Base-by-base conservation (phyloP, 1,139 yeast species). In the Pichia sp. region DNA sequence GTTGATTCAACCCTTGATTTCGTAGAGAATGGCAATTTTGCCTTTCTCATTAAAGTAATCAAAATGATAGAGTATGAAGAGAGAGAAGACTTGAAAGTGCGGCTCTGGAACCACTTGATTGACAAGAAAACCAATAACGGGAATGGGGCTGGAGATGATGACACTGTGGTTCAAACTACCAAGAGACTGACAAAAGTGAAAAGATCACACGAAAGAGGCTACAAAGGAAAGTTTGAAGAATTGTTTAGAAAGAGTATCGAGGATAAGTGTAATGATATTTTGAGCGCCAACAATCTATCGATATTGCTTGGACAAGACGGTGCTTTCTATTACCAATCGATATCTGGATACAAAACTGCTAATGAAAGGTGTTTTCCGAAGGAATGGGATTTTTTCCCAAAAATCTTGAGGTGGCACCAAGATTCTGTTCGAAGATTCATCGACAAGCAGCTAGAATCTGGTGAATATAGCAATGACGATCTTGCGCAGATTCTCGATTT, bases 1-100 rank as follows among this genome's bases (percentile, higher is more conserved):
- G 45, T 52, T 24, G 57, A 52, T 38, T 49, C 45, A 19, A 47
- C 52, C 26, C 41, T 47, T 22, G 52, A 46, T 38, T 49, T 78
- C 78, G 14, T 52, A 14, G 44, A 44, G 9, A 39, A 45, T 15
- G 47, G 45, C 1, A 85, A 88, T 53, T 59, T 62, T 22, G 74
- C 81, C 21, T 63, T 87, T 45, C 77, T 85, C 2, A 79, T 77
- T 30, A 74, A 91, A 38, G 58, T 84, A 32, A 76, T 87, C 27
- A 81, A 84, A 47, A 72, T 93, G 21, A 67, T 93, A 29, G 94
- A 87, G 44, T 70, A 65, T 46, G 99, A 93, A 56, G 83, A 82
- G 45, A 66, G 71, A 27, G 87, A 83, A 50, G 98, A 91, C 51
- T 57, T 77, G 42, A 77, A 78, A 48, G 66, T 77, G 22, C 55